Evolutionary conservation across 495 filamentous ascomycete genomes (phyloP).

Genomic region (Tuber brumale): DNA sequence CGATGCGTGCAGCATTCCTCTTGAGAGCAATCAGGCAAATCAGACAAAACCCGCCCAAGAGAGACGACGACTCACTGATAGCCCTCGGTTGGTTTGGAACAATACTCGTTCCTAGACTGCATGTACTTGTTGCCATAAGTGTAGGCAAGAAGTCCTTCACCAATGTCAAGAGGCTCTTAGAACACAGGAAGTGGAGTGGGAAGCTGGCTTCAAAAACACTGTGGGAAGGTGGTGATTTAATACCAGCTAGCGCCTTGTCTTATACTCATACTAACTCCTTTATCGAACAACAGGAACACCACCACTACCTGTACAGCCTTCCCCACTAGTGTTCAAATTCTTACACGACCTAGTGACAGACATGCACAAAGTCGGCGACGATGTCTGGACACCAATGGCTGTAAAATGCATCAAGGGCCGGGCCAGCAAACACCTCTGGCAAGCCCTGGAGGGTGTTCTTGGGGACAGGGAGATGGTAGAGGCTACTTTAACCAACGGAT

Average conservation of each 20-base stretch:
- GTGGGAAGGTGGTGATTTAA: conserved; percentile 44
- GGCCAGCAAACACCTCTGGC: conserved; percentile 47
- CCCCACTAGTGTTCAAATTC: conserved; percentile 67
- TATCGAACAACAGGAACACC: conserved; percentile 48
- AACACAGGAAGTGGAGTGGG: conserved; percentile 34
- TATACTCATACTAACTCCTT: conserved; percentile 31
- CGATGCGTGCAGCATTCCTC: conserved; percentile 55
- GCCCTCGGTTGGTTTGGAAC: conserved; percentile 42
- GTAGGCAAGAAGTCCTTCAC: conserved; percentile 35
- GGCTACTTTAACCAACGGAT: neutral
- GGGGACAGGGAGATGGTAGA: conserved; percentile 41
- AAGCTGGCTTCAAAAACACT: conserved; percentile 46
- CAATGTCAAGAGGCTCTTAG: conserved; percentile 35
- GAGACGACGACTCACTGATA: conserved; percentile 31
- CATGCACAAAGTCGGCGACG: conserved; percentile 65
- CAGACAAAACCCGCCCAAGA: conserved; percentile 56
- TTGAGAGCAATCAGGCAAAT: conserved; percentile 72
- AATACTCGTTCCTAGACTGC: conserved; percentile 40
- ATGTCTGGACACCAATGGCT: conserved; percentile 75
- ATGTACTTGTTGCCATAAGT: conserved; percentile 35
- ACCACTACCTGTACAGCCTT: conserved; percentile 71
- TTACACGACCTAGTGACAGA: conserved; percentile 56
- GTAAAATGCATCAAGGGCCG: conserved; percentile 56
- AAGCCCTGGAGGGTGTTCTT: conserved; percentile 42
- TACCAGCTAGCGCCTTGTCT: conserved; percentile 52